Base-by-base conservation (phyloP, 331 rosid species). In the Ulmus americana region DNA sequence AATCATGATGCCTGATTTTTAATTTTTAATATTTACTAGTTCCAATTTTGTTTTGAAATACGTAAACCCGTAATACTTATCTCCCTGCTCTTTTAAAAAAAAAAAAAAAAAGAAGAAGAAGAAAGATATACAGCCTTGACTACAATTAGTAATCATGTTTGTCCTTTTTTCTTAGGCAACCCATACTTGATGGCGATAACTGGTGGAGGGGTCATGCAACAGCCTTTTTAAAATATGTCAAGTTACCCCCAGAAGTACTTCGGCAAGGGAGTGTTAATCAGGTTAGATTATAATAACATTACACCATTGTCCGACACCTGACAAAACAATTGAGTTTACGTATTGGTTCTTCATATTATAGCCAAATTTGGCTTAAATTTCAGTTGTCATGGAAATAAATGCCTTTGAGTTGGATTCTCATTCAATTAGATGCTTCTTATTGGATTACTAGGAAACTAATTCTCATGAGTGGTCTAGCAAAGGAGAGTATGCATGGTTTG, bases 191-290 rank as follows among this genome's bases (percentile, higher is more conserved):
- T 48, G 97, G 97, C 61, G 97, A 91, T 86, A 91, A 91, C 79
- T 91, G 96, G 90, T 84, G 94, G 95, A 83, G 97, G 70, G 97
- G 97, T 57, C 96, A 91, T 82, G 96, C 97, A 22, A 86, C 96
- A 6, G 97, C 97, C 60, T 91, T 88, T 80, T 74, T 91, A 39
- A 86, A 82, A 75, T 83, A 88, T 70, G 81, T 77, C 7, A 63
- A 86, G 53, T 76, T 91, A 74, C 79, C 96, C 48, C 90, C 97
- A 38, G 87, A 84, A 55, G 91, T 76, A 28, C 90, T 91, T 57
- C 81, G 96, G 61, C 84, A 79, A 61, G 97, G 97, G 57, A 83
- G 95, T 73, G 90, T 91, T 67, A 91, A 71, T 73, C 97, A 91
- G 97, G 97, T 88, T 52, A 79, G 78, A 9, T 51, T 39, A 53